Evolutionary conservation across 139 green algal species (phyloP).

Genomic region (Astrephomene gubernaculifera): DNA sequence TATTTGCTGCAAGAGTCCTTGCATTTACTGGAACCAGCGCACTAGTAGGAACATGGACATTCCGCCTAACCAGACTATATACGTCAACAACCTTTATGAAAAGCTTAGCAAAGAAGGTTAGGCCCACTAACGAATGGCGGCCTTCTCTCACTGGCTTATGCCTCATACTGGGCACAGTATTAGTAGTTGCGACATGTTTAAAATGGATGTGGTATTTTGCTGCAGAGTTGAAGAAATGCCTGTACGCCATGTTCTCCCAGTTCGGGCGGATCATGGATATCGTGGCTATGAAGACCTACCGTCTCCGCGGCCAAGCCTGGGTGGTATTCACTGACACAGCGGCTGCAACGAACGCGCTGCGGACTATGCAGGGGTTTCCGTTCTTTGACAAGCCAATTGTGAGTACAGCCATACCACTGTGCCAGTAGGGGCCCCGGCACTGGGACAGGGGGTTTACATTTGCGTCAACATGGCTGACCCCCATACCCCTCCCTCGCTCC

Average conservation of each 20-base stretch:
- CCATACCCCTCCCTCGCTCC: too few species aligned
- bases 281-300: slow-evolving; percentile 86
- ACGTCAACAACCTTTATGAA: slow-evolving; percentile 95
- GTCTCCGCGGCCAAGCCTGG: slow-evolving; percentile 95
- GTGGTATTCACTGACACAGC: slow-evolving; percentile 92
- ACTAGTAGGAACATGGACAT: slow-evolving; percentile 61
- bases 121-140: slow-evolving; percentile 22
- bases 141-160: background rate
- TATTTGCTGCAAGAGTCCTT: too few species aligned
- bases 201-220: background rate
- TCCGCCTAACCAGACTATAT: slow-evolving; percentile 92
- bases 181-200: background rate
- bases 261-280: slow-evolving; percentile 97
- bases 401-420: too few species aligned
- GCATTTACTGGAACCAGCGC: too few species aligned
- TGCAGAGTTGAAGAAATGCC: slow-evolving; percentile 94
- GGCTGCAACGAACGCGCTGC: slow-evolving; percentile 85
- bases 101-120: slow-evolving; percentile 94
- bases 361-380: slow-evolving; percentile 95
- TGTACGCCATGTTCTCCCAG: slow-evolving; percentile 96
- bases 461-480: too few species aligned
- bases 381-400: slow-evolving; percentile 98
- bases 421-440: too few species aligned
- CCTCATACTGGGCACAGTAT: background rate
- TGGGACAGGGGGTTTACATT: too few species aligned